Evolutionary conservation across 345 rosid genomes (phyloP).

Genomic region (Salix udensis): DNA sequence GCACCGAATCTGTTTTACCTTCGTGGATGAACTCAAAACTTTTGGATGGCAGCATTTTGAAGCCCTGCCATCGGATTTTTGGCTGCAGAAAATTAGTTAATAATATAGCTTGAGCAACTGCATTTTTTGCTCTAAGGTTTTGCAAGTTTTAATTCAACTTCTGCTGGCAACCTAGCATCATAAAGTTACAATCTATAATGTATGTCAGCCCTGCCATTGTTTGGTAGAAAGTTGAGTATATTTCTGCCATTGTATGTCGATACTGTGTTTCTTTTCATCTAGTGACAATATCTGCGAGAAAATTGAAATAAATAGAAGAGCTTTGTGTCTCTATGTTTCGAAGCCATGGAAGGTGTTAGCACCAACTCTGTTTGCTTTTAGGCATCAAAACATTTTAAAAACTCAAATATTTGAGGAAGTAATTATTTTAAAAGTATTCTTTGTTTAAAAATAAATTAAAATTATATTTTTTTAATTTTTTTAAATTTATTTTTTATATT

Average conservation of each 20-base stretch:
- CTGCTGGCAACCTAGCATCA: not conserved
- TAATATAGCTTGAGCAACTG: not conserved
- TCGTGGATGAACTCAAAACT: not conserved
- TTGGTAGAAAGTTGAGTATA: not conserved
- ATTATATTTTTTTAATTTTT: too few species aligned
- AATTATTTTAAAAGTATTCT: too few species aligned
- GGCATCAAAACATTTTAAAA: too few species aligned
- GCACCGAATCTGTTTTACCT: not conserved
- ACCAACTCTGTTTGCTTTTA: too few species aligned
- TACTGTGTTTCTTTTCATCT: not conserved
- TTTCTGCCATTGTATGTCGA: not conserved
- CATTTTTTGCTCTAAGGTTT: not conserved
- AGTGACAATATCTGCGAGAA: not conserved
- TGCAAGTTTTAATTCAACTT: not conserved
- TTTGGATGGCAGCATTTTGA: conserved; percentile 4
- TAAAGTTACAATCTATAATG: not conserved
- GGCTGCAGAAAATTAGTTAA: not conserved
- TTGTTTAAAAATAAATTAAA: too few species aligned
- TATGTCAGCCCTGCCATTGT: not conserved
- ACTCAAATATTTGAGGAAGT: too few species aligned
- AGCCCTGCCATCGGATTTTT: not conserved
- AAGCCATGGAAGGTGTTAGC: not conserved
- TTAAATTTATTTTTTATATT: too few species aligned
- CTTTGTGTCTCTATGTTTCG: not conserved
- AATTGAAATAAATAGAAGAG: not conserved